phyloP scores from a whole-genome alignment of 2,329 filamentous ascomycete species.

The Aquanectria penicillioides region DNA sequence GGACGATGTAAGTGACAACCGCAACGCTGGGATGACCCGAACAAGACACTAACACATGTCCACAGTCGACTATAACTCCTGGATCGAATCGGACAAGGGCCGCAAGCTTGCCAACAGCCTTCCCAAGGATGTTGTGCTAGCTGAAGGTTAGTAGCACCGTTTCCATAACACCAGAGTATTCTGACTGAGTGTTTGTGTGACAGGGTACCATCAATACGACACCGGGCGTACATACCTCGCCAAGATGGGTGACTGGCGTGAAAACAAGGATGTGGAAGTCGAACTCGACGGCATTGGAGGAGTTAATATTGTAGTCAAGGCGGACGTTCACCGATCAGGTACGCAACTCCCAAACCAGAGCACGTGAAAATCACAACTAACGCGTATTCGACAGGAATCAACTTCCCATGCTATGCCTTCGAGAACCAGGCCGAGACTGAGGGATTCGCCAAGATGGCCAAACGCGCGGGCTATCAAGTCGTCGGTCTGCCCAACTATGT shows the following conservation, averaged over 20 bases:
- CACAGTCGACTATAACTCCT: conserved; percentile 97
- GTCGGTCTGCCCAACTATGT: conserved; percentile 96
- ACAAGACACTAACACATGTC: conserved; percentile 23
- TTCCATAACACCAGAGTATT: neutral
- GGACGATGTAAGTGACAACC: conserved; percentile 79
- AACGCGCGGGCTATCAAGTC: conserved; percentile 91
- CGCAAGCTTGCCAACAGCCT: conserved; percentile 78
- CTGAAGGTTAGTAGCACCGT: conserved; percentile 73
- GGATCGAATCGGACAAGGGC: conserved; percentile 91
- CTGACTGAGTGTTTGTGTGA: conserved; percentile 32
- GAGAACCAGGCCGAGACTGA: conserved; percentile 99
- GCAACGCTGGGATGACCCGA: neutral
- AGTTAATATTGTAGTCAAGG: conserved; percentile 97
- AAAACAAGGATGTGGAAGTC: conserved; percentile 92
- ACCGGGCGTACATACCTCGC: conserved; percentile 93
- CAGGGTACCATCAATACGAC: conserved; percentile 91
- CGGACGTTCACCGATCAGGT: conserved; percentile 96
- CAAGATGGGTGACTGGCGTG: conserved; percentile 88
- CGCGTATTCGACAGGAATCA: conserved; percentile 75
- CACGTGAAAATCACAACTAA: conserved; percentile 35
- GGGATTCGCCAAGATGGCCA: conserved; percentile 99
- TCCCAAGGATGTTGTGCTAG: conserved; percentile 83
- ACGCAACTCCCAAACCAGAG: conserved; percentile 42
- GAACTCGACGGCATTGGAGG: conserved; percentile 95
- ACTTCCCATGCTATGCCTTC: conserved; percentile 96